Base-by-base conservation (phyloP, 192 early-diverging fungal genomes). In the Chytriomyces sp. region DNA sequence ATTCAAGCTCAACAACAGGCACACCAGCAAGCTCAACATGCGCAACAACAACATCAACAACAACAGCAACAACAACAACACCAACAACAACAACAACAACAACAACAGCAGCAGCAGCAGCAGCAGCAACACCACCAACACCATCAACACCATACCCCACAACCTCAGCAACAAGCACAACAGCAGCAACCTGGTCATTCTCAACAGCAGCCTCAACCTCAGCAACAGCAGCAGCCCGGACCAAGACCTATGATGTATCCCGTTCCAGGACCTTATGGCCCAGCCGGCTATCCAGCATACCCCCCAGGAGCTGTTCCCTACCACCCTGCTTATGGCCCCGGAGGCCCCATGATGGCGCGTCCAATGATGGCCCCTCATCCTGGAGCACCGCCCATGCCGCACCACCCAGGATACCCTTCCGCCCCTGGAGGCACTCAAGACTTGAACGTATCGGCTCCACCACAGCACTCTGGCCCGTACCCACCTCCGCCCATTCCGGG, bases 401-500 rank as follows among this genome's bases (percentile, higher is more conserved):
- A 14, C 37, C 8, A 66, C 39, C 64, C 39, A 32, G 40, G 40
- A 14, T 25, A 66, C n/a, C 64, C 39, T 52, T 41, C 39, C 40
- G 22, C 17, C 40, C 37, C 37, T 25, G 64, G 64, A 17, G 22
- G n/a, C 22, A 14, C n/a, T n/a, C n/a, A n/a, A n/a, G n/a, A n/a
- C n/a, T n/a, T n/a, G n/a, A n/a, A n/a, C 22, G 25, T 17, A 52
- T 52, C 37, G n/a, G 7, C 37, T 8, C 39, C 40, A 32, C 64
- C 64, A 31, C 34, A 19, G 14, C 22, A 19, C 12, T 22, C 39
- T 6, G 32, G 36, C 17, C 69, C 69, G 28, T 54, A 71, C 39
- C 55, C 53, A 2, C 69, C 52, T 14, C 62, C 59, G 38, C 17
- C 59, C 5, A 36, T 32, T n/a, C 57, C 69, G 5, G 57, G 69